Evolutionary conservation across 306 rosid species (phyloP), one percentile per base, ranked within the genome.

Genomic region (Castanospermum australe): DNA sequence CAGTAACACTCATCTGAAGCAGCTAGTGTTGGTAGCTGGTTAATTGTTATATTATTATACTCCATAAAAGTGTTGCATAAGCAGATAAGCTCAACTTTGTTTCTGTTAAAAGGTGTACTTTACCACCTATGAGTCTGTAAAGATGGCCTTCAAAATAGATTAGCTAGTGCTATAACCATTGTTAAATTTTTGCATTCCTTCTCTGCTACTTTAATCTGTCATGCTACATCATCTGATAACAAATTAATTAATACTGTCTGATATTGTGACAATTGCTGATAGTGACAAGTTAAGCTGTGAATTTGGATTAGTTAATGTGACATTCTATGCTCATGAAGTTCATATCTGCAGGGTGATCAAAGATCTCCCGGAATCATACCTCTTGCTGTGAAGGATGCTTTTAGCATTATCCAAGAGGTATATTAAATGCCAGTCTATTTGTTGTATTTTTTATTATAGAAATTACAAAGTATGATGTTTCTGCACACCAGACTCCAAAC

Each of bases 381-480:
- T 52, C 89, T 93, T 81, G 94, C 99, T 9, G 98, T 96, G 86
- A 96, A 96, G 90, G 98, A 96, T 93, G 91, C 93, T 67, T 96
- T 96, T 86, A 87, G 98, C 90, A 93, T 96, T 82, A 96, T 96
- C 88, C 99, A 96, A 87, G 99, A 96, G 99, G 99, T 96, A 84
- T 75, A 60, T 20, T 38, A 61, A 70, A 76, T 21, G 56, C 72
- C 33, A 50, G 75, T 80, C 66, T 66, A 47, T 39, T 63, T 61
- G n/a, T 84, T 71, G 68, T 30, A 80, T 72, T 72, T 83, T 68
- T 72, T 36, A 44, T 47, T 47, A 30, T 59, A 54, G 73, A 81
- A 77, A 82, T 76, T 63, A 62, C 47, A 13, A 44, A 38, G 60
- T 75, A 71, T 84, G 67, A 62, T 76, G 62, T 80, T 35, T 88